Evolutionary conservation across 345 rosid genomes (phyloP).

Genomic region (Linum tenue): DNA sequence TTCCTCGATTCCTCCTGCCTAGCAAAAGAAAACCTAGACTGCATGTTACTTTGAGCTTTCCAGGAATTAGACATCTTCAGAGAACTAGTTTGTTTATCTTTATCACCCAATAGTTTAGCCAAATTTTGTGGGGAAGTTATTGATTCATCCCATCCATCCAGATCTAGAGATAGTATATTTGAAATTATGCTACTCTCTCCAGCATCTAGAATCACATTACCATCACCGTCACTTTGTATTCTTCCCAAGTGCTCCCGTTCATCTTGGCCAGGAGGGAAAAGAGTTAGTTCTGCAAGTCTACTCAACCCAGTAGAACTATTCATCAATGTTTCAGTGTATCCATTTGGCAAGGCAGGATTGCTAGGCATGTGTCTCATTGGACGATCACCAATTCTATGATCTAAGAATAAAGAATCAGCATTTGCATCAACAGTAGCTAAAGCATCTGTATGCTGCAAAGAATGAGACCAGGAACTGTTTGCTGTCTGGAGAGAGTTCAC

Average conservation of each 20-base stretch:
- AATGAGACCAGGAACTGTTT: constrained; percentile 35
- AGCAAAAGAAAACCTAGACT: constrained; percentile 11
- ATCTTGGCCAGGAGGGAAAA: constrained; percentile 17
- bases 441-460: constrained; percentile 23
- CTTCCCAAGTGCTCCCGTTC: constrained; percentile 4
- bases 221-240: constrained; percentile 6
- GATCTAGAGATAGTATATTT: constrained; percentile 3
- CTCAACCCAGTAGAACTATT: constrained; percentile 29
- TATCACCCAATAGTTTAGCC: not conserved
- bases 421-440: constrained; percentile 19
- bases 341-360: constrained; percentile 33
- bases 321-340: constrained; percentile 31
- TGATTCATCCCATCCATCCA: constrained; percentile 7
- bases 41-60: not conserved
- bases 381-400: constrained; percentile 26
- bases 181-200: constrained; percentile 12
- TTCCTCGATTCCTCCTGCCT: constrained; percentile 15
- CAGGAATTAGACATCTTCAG: not conserved
- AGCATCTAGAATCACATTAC: constrained; percentile 5
- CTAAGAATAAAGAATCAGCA: constrained; percentile 26
- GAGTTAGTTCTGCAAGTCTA: constrained; percentile 23
- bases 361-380: constrained; percentile 16
- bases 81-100: not conserved
- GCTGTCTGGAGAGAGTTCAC: constrained; percentile 27
- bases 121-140: constrained; percentile 3